Evolutionary conservation across 2,329 filamentous ascomycete species (phyloP), one percentile per base, ranked within the genome.

Genomic region (Nigrograna mackinnonii): DNA sequence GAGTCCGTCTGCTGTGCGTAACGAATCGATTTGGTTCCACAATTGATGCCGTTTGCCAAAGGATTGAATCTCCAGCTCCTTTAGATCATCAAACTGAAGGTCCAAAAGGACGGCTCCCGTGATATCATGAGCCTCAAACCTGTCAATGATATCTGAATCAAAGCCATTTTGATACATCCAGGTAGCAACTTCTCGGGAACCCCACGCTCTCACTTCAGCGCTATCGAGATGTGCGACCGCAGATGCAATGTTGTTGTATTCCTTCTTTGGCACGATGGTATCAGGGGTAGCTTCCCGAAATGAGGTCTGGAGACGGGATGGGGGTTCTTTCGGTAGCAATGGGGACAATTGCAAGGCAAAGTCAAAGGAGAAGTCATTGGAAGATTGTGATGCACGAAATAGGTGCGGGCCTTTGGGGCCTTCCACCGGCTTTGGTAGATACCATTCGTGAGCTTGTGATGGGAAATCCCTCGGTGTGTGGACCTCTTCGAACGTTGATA

Each of bases 111-210:
- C 89, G 4, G 84, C 79, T 12, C 92, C 92, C 19, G 86, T 90
- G 66, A 99, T 96, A 63, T 99, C 92, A 67, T 99, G 95, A 58
- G 87, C 82, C 48, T 91, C 79, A 60, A 99, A 96, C 55, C 87
- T 89, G 59, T 95, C 85, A 9, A 94, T 85, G 37, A 92, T 79
- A 5, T 79, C 73, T 38, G 83, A 73, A 64, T 96, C 91, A 63
- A 95, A 84, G 55, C 89, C 90, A 33, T 85, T 82, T 65, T 89
- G 83, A 60, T 85, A 81, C 90, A 96, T 94, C 82, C 89, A 94
- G 60, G 88, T 84, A 41, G 87, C 87, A 32, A 94, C 88, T 71
- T 90, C 85, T 60, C 84, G 79, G 3, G 88, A 85, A 12, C 82
- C 79, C 89, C 87, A 94, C 33, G 74, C 72, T 13, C 79, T 75